phyloP scores from a whole-genome alignment of 257 asterid genomes.

The Catharanthus roseus region DNA sequence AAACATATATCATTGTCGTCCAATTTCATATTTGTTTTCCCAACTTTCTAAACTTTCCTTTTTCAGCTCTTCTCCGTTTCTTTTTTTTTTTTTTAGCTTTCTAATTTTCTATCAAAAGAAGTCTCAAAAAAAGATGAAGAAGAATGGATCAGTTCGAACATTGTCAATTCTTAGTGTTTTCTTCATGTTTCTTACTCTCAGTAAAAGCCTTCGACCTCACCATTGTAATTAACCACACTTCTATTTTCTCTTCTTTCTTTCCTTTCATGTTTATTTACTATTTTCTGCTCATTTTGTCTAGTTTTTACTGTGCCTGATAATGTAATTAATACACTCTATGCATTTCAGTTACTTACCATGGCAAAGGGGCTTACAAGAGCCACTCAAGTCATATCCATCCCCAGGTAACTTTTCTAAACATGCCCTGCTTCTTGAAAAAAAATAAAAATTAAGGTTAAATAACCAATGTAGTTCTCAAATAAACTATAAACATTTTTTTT shows the following conservation, averaged over 20 bases:
- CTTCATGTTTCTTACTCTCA: slow-evolving; percentile 32
- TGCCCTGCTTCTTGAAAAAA: no score
- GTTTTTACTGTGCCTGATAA: neutral
- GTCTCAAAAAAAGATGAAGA: slow-evolving; percentile 2
- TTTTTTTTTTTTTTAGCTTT: neutral
- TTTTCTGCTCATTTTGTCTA: neutral
- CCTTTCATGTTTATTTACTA: neutral
- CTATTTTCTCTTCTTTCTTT: no score
- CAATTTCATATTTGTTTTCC: neutral
- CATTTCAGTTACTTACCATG: slow-evolving; percentile 36
- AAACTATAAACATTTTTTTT: no score
- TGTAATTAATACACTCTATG: neutral
- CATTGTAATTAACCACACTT: slow-evolving; percentile 39
- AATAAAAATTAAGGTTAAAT: no score
- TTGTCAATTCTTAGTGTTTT: slow-evolving; percentile 32
- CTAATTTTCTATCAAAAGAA: neutral
- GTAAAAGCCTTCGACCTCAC: slow-evolving; percentile 50
- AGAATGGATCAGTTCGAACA: slow-evolving; percentile 11
- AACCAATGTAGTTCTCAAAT: no score
- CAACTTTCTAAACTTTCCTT: neutral
- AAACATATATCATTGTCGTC: neutral
- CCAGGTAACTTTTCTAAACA: neutral
- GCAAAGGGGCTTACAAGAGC: slow-evolving; percentile 36
- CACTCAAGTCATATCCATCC: slow-evolving; percentile 15
- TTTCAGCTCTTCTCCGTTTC: neutral